A percentile compares a stretch with the other conserved stretches of the same genome.
phyloP scores from a whole-genome alignment of 2,329 filamentous ascomycete genomes.

The Penicillium sp. region DNA sequence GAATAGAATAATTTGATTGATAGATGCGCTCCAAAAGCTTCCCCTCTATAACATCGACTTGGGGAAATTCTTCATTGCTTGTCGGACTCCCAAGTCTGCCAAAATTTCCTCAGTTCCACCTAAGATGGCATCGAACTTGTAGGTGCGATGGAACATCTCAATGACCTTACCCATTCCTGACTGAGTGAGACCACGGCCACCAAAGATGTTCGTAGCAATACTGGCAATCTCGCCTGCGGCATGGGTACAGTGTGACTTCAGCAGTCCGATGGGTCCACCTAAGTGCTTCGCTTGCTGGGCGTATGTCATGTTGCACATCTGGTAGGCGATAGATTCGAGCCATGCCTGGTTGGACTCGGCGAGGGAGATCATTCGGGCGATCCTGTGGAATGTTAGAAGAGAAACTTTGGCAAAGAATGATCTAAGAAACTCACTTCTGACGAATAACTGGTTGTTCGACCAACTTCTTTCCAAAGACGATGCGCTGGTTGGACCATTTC shows the following conservation, averaged over 20 bases:
- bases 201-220: slow-evolving; percentile 81
- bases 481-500: slow-evolving; percentile 84
- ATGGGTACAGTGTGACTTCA: slow-evolving; percentile 76
- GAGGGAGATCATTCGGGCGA: slow-evolving; percentile 83
- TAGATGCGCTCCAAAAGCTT: background rate
- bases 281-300: slow-evolving; percentile 70
- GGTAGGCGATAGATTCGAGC: slow-evolving; percentile 80
- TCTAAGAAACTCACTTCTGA: slow-evolving; percentile 60
- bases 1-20: background rate
- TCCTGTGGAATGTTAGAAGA: slow-evolving; percentile 40
- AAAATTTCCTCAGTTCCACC: slow-evolving; percentile 82
- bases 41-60: slow-evolving; percentile 69
- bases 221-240: slow-evolving; percentile 80
- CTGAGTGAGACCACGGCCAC: slow-evolving; percentile 75
- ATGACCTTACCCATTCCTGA: slow-evolving; percentile 78
- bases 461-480: slow-evolving; percentile 78
- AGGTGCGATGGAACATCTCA: slow-evolving; percentile 79
- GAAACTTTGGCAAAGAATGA: background rate
- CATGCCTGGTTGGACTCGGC: slow-evolving; percentile 81
- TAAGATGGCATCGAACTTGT: slow-evolving; percentile 77
- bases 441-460: slow-evolving; percentile 79
- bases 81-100: slow-evolving; percentile 75
- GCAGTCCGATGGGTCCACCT: slow-evolving; percentile 75
- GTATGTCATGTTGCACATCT: slow-evolving; percentile 85
- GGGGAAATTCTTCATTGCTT: slow-evolving; percentile 80